Base-by-base conservation (phyloP, 768 basidiomycete genomes). In the Trametes maxima region DNA sequence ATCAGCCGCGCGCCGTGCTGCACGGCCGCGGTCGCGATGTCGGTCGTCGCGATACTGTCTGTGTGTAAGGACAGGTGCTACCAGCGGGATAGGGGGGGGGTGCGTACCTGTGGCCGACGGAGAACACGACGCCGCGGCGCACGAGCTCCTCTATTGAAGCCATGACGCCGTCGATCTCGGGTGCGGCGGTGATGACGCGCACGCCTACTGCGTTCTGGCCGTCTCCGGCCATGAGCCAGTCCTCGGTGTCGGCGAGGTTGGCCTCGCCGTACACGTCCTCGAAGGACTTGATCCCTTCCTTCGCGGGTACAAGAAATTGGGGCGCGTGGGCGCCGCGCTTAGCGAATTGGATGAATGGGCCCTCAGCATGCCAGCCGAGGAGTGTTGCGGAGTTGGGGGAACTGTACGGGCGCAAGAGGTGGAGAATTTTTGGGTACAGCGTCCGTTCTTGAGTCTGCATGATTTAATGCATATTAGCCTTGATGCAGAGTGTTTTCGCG, bases 311-410 rank as follows among this genome's bases (percentile, higher is more conserved):
- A 33, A 92, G 84, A 73, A 85, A 85, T 3, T 84, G 77, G 3
- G 85, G 83, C 0, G 89, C 81, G 71, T 96, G 94, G 2, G 90
- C 92, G 2, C 94, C 94, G 45, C 89, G 86, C 72, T 94, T 94
- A n/a, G 81, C 80, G 42, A 85, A 75, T 56, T 92, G 87, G 44
- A 95, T 80, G 77, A 95, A 95, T 0, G 94, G 94, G 0, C 94
- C 94, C 74, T 96, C 94, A 25, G 84, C 90, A 65, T 96, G 94
- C 88, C 90, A 95, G 25, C 94, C 94, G 13, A 95, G 82, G 3
- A 94, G 73, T 36, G 83, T 87, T 0, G 94, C 92, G 11, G 88
- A 88, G 11, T 66, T 77, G 0, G 83, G 77, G 14, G 84, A 81
- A 14, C 85, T 83, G 68, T 85, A 85, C 0, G 92, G 91, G 37